Conservation (phyloP, 2,329 filamentous ascomycete genomes). For the Cadophora malorum region DNA sequence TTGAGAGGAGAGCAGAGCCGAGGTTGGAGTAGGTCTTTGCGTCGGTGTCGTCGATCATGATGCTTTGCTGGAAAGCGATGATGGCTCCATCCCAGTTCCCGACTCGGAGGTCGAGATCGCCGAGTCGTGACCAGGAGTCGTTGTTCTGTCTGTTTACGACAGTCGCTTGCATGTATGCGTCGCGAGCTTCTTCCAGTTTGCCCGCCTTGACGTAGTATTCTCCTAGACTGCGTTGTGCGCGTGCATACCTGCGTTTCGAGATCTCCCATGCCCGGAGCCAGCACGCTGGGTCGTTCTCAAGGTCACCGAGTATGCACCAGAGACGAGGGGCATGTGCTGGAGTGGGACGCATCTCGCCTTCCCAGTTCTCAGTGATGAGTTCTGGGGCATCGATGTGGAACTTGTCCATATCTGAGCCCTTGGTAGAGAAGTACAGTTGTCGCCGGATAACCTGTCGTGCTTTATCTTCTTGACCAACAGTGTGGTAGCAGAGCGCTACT, state of each 20-base stretch:
- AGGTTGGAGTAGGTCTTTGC: slow-evolving; percentile 96
- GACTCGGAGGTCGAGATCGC: slow-evolving; percentile 84
- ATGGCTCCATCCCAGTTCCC: slow-evolving; percentile 79
- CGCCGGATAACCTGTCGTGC: slow-evolving; percentile 78
- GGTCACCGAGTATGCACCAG: slow-evolving; percentile 92
- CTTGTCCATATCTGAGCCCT: slow-evolving; percentile 46
- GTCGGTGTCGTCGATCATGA: slow-evolving; percentile 85
- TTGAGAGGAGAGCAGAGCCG: slow-evolving; percentile 78
- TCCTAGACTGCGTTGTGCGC: slow-evolving; percentile 87
- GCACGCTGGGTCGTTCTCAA: slow-evolving; percentile 75
- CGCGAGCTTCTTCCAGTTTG: slow-evolving; percentile 72
- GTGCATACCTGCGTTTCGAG: slow-evolving; percentile 79
- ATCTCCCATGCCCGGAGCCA: slow-evolving; percentile 90
- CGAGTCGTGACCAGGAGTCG: slow-evolving; percentile 86
- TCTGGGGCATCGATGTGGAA: slow-evolving; percentile 58
- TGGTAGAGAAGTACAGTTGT: slow-evolving; percentile 75
- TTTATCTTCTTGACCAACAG: slow-evolving; percentile 73
- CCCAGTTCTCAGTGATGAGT: slow-evolving; percentile 60
- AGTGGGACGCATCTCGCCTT: slow-evolving; percentile 71
- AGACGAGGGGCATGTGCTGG: slow-evolving; percentile 85
- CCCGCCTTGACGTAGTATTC: slow-evolving; percentile 74
- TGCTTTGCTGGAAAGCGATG: slow-evolving; percentile 81
- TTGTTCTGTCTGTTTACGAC: slow-evolving; percentile 81
- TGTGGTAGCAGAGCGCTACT: slow-evolving; percentile 77
- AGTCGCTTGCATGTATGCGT: slow-evolving; percentile 80